Evolutionary conservation across 495 filamentous ascomycete genomes (phyloP), one percentile per base, ranked within the genome.

Genomic region (Niebla homalea): DNA sequence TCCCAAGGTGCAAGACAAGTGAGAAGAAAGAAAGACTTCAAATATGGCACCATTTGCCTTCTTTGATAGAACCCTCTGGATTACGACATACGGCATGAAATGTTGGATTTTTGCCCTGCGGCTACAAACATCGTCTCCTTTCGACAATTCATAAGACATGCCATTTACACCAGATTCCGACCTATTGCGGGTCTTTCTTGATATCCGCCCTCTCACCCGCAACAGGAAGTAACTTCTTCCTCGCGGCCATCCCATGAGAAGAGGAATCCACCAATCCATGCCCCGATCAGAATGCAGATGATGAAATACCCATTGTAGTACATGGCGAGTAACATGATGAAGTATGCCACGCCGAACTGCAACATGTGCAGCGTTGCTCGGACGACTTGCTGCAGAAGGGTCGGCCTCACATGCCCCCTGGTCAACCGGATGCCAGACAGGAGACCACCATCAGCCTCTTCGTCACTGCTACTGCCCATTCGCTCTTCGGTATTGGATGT

Each of bases 291-390:
- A 20, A 56, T 48, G 37, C 53, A 40, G 15, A 48, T n/a, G 15
- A 56, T 19, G 37, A 56, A 48, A 5, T 52, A 56, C 25, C 72
- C 80, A 47, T 83, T 83, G 63, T 75, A 83, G 43, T 78, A 81
- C 75, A 81, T 80, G 5, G 77, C 74, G n/a, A 76, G 63, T 48
- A 87, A 60, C 81, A 86, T 84, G 49, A 85, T 62, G 57, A 85
- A 75, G 57, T 86, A 88, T 15, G 80, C 81, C 4, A 82, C 72
- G 0, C 75, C 78, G 57, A 87, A 84, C 54, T 85, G 81, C 18
- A 76, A 6, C 68, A 76, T 80, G 56, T 85, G 78, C 21, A 89
- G 52, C 26, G 73, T 35, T 0, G 81, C 76, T 2, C 83, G 75
- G n/a, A 83, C 56, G 3, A 67, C 57, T 52, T 87, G 83, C 59